Percentiles rank a stretch among this genome's conserved stretches.
Evolutionary conservation across 2,329 filamentous ascomycete genomes (phyloP).

Genomic region (Exophiala spinifera): DNA sequence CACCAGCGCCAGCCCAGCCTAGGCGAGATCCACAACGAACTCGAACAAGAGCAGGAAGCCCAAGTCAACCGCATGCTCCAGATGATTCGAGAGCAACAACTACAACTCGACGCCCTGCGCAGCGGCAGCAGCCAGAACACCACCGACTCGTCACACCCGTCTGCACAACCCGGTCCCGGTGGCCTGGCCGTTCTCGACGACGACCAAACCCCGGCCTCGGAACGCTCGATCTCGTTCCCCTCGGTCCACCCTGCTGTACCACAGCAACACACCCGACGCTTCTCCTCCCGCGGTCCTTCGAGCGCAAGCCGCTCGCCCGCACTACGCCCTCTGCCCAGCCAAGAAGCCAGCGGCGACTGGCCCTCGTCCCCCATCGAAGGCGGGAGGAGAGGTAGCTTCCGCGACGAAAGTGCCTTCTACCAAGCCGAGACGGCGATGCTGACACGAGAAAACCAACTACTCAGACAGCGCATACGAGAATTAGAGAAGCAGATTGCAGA

Average conservation of each 20-base stretch:
- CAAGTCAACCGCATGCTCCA: slow-evolving; percentile 52
- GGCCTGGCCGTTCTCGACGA: slow-evolving; percentile 41
- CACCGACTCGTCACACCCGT: slow-evolving; percentile 9
- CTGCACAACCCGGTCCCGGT: slow-evolving; percentile 5
- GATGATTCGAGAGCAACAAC: slow-evolving; percentile 49
- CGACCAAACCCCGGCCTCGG: slow-evolving; percentile 39
- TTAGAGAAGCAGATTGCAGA: slow-evolving; percentile 33
- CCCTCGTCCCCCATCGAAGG: slow-evolving; percentile 29
- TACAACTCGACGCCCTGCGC: slow-evolving; percentile 41
- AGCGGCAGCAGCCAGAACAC: slow-evolving; percentile 26
- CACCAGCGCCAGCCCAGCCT: slow-evolving; percentile 48
- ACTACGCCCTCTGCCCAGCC: slow-evolving; percentile 33
- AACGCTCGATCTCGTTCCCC: slow-evolving; percentile 42
- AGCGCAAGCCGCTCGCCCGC: slow-evolving; percentile 38
- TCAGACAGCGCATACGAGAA: slow-evolving; percentile 47
- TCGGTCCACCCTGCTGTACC: slow-evolving; percentile 33
- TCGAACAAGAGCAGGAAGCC: slow-evolving; percentile 52
- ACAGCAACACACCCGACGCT: slow-evolving; percentile 31
- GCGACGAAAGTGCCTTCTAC: slow-evolving; percentile 47
- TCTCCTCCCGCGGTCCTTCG: slow-evolving; percentile 37
- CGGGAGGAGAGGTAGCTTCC: slow-evolving; percentile 36
- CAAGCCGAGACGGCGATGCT: slow-evolving; percentile 48
- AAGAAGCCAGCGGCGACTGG: slow-evolving; percentile 26
- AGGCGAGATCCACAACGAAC: slow-evolving; percentile 50
- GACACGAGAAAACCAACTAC: slow-evolving; percentile 48